Percentiles rank a stretch among this genome's conserved stretches.
phyloP scores from a whole-genome alignment of 2,329 filamentous ascomycete species.

The Hypoxylon sp. region DNA sequence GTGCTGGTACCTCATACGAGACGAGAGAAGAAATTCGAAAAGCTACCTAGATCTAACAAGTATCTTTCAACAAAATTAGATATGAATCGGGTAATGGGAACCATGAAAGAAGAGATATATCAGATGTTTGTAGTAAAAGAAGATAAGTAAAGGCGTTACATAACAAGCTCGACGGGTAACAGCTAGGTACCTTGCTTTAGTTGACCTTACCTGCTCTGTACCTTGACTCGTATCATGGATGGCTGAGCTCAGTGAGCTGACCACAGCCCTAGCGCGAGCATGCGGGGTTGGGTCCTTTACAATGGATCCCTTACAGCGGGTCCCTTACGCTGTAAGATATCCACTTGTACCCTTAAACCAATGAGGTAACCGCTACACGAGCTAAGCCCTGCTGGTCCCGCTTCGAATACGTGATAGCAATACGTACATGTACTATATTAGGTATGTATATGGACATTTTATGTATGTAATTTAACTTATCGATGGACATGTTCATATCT shows the following conservation, averaged over 20 bases:
- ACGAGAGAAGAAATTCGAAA: background rate
- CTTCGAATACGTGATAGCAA: conserved; percentile 1
- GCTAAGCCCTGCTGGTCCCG: conserved; percentile 34
- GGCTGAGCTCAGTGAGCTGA: conserved; percentile 24
- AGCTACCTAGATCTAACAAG: background rate
- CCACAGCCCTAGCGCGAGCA: conserved; percentile 5
- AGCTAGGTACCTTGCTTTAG: background rate
- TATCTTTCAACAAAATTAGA: background rate
- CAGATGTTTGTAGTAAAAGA: background rate
- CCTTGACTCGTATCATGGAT: conserved; percentile 22
- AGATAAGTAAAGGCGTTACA: background rate
- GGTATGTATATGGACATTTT: background rate
- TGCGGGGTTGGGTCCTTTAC: conserved; percentile 7
- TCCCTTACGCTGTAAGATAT: background rate
- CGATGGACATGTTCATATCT: conserved; percentile 1
- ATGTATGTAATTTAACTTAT: background rate
- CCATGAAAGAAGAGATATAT: background rate
- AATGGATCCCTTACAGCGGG: background rate
- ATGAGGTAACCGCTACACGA: conserved; percentile 21
- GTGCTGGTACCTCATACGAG: conserved; percentile 2
- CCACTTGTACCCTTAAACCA: background rate
- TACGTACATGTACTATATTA: background rate
- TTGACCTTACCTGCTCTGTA: background rate
- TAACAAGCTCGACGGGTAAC: background rate
- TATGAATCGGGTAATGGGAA: background rate